Evolutionary conservation across 1,139 yeast genomes (phyloP), one percentile per base, ranked within the genome.

Genomic region (Geotrichum phurueaensis): DNA sequence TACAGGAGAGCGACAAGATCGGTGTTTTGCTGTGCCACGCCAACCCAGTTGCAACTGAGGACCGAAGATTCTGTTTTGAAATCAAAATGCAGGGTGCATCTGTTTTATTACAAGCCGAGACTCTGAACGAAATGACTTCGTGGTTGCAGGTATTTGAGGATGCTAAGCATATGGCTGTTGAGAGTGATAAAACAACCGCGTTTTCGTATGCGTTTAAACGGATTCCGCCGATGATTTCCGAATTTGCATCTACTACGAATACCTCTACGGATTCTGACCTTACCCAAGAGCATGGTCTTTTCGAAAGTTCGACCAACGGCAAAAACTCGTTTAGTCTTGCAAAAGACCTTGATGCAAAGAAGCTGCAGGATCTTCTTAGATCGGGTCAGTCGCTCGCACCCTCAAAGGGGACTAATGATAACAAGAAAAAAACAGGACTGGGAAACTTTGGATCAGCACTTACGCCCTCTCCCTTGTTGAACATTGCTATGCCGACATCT

Each of bases 1-100:
- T 95, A 1, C 96, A 91, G 70, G 99, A 95, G 74, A 83, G 95
- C 29, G 97, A 89, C 70, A 90, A 90, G 70, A 81, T 90, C 64
- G 97, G 97, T 4, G 83, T 92, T 1, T 75, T 88, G 25, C 74
- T 89, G 33, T 86, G 90, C 62, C 83, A 83, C 66, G 82, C 86
- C 18, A 78, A 84, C 62, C 87, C 87, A 66, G 81, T 84, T 1
- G 82, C 89, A 0, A 83, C 82, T 59, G 97, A 91, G 70, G 94
- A 87, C 57, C 76, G 97, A 54, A 80, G 92, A 63, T 90, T 86
- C 73, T 89, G 97, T 69, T 90, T 94, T 71, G 95, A 88, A 69
- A 74, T 94, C 9, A 85, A 85, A 63, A 88, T 96, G 0, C 80
- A 83, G 59, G 88, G 84, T 55, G 71, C 83, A 33, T 78, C 84